Evolutionary conservation across 768 basidiomycete species (phyloP).

Genomic region (Collybia sordida): DNA sequence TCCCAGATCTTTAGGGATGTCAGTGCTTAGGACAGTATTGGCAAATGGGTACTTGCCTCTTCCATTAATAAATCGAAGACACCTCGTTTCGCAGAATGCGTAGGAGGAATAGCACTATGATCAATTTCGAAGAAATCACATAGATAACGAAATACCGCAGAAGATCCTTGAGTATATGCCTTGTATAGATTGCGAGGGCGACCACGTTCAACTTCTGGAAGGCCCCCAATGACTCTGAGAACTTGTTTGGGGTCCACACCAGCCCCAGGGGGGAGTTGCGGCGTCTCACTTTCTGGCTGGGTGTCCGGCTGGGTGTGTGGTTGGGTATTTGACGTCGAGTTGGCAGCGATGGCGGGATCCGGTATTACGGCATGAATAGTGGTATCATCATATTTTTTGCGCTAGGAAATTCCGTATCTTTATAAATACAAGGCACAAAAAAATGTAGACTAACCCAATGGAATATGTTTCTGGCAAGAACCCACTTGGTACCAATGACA

Average conservation of each 20-base stretch:
- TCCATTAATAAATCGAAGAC: conserved; percentile 10
- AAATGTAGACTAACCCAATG: conserved; percentile 16
- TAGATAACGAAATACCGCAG: background rate
- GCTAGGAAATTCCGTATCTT: no score
- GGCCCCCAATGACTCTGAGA: no score
- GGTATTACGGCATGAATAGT: background rate
- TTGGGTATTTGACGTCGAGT: no score
- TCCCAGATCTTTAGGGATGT: background rate
- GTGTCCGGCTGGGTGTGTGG: no score
- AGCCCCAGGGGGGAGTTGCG: background rate
- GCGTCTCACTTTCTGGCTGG: no score
- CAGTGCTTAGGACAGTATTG: background rate
- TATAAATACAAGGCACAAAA: no score
- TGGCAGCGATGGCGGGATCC: conserved; percentile 4
- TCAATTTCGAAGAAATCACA: conserved; percentile 7
- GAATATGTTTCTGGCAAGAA: conserved; percentile 19
- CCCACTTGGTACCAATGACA: conserved; percentile 22
- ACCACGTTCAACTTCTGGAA: background rate
- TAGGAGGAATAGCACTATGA: conserved; percentile 8
- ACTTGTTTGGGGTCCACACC: background rate
- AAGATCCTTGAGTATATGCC: background rate
- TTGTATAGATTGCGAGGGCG: background rate
- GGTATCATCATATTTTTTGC: background rate
- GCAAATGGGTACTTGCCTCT: background rate
- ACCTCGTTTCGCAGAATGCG: conserved; percentile 10